Evolutionary conservation across 1,139 yeast species (phyloP).

Genomic region (Entelexis paramagnoliae): DNA sequence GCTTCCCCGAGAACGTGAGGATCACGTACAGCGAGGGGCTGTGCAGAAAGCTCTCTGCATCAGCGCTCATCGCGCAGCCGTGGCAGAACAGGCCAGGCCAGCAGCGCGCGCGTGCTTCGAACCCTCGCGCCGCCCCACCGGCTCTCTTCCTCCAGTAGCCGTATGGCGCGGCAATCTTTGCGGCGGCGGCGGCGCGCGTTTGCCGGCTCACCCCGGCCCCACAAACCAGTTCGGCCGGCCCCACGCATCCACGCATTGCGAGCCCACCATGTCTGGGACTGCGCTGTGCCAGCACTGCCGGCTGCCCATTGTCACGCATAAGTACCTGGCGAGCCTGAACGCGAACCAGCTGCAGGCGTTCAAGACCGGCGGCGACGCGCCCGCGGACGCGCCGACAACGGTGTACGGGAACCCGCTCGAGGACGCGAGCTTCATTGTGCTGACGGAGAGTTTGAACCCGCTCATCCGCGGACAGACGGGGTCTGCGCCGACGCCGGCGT

Average conservation of each 20-base stretch:
- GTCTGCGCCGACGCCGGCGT: background rate
- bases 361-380: constrained; percentile 6
- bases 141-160: no score
- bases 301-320: constrained; percentile 47
- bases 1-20: constrained; percentile 87
- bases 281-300: constrained; percentile 49
- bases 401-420: constrained; percentile 20
- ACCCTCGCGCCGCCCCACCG: no score
- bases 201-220: no score
- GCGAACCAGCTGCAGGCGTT: constrained; percentile 45
- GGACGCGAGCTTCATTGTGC: constrained; percentile 37
- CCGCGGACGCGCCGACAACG: constrained; percentile 9
- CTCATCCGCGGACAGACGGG: constrained; percentile 14
- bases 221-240: no score
- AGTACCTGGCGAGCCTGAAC: constrained; percentile 43
- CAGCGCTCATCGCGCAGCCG: background rate
- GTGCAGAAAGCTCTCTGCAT: background rate
- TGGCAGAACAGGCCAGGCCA: no score
- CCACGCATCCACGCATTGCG: no score
- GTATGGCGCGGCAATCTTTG: no score
- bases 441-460: constrained; percentile 32
- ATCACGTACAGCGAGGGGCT: constrained; percentile 43
- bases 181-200: no score
- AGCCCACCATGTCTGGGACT: background rate
- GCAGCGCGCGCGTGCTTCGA: no score